Percentiles rank a stretch among this genome's conserved stretches.
Evolutionary conservation across 2,329 filamentous ascomycete genomes (phyloP).

Genomic region (Cyphellophora attinorum): DNA sequence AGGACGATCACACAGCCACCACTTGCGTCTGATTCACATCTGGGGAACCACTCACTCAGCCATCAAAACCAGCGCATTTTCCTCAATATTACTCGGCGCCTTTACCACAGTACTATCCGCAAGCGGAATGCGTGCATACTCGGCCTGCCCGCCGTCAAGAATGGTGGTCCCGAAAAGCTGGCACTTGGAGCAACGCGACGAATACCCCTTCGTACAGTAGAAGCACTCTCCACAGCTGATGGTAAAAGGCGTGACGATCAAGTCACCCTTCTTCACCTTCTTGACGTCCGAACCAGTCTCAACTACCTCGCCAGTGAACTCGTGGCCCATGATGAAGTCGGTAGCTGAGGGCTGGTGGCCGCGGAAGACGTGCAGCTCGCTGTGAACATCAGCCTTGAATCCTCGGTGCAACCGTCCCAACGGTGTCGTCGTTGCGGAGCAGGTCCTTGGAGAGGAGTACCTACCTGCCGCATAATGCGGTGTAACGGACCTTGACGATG

Average conservation of each 20-base stretch:
- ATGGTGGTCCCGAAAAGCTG: conserved; percentile 59
- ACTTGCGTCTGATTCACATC: no score
- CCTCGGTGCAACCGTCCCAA: no score
- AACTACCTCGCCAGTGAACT: conserved; percentile 70
- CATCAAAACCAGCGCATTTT: conserved; percentile 74
- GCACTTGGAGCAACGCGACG: conserved; percentile 64
- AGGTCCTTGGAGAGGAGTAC: conserved; percentile 20
- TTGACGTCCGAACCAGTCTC: conserved; percentile 59
- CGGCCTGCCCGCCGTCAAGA: conserved; percentile 71
- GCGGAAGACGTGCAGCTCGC: conserved; percentile 78
- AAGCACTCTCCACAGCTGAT: conserved; percentile 70
- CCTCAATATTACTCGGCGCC: conserved; percentile 60
- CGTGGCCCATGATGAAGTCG: conserved; percentile 63
- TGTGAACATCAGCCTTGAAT: no score
- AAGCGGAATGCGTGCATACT: conserved; percentile 70
- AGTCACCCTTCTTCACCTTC: conserved; percentile 62
- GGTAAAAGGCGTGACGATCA: conserved; percentile 76
- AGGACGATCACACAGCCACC: no score
- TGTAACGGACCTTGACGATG: conserved; percentile 72
- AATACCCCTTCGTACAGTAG: conserved; percentile 69
- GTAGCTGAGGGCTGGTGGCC: conserved; percentile 64
- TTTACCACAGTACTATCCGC: conserved; percentile 74
- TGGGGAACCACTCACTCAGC: conserved; percentile 80
- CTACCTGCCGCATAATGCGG: conserved; percentile 81
- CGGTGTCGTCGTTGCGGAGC: not conserved